Evolutionary conservation across 345 rosid species (phyloP), one percentile per base, ranked within the genome.

Genomic region (Aquilaria malaccensis): DNA sequence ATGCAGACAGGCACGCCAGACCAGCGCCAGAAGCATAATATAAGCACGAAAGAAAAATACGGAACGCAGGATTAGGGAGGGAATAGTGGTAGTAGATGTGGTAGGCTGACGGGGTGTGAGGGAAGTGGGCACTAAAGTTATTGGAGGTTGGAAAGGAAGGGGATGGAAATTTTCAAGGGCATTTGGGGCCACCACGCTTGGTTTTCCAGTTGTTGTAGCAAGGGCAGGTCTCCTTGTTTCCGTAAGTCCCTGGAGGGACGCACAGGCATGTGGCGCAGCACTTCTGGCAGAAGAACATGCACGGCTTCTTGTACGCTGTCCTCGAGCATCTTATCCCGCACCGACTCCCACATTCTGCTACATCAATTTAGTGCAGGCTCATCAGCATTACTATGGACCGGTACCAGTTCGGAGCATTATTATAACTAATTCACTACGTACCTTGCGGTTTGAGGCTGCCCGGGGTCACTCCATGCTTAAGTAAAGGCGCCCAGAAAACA

Each of bases 221-320:
- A 57, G 87, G 87, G 66, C 87, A 83, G 51, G 63, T 55, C 41
- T 74, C 71, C 80, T 83, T 83, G 81, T 77, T 77, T 6, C 85
- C 85, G 12, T 77, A 80, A 7, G 79, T 73, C 10, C 91, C 91
- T 33, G 87, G 79, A 33, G 91, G 91, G 63, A 80, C 91, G 64
- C 93, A 86, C 74, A 79, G 60, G 84, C 92, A 86, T 72, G 67
- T 68, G 29, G 68, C 81, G 52, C 92, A 83, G 70, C 92, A 86
- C 61, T 83, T 83, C 0, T 77, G 67, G 61, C 92, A 86, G 62
- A 83, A 86, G 78, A 83, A 83, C 66, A 86, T 46, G 77, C 89
- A 86, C 47, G 87, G 79, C 68, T 83, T 77, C 74, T 61, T 67
- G 68, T 72, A 66, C 33, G 74, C 74, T 50, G 89, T 85, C 57